phyloP scores from a whole-genome alignment of 768 basidiomycete species.

The Phaeolepiota aurea region DNA sequence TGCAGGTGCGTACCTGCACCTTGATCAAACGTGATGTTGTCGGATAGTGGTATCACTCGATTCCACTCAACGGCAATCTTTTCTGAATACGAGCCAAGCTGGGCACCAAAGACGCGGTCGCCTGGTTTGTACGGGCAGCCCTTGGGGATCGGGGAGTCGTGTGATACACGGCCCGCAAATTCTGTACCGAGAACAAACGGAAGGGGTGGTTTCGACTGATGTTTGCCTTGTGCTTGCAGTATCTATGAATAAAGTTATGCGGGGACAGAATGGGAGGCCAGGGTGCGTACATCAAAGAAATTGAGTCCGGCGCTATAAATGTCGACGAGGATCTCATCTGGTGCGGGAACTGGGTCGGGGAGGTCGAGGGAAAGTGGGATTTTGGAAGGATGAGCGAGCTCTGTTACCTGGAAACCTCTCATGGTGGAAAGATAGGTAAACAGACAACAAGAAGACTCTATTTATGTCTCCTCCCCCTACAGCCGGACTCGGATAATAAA shows the following conservation, averaged over 20 bases:
- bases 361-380: conserved; percentile 44
- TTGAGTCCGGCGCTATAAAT: conserved; percentile 71
- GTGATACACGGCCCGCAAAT: conserved; percentile 73
- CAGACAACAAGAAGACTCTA: no score
- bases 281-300: conserved; percentile 52
- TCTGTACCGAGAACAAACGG: conserved; percentile 85
- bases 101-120: conserved; percentile 81
- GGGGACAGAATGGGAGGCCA: not conserved
- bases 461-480: no score
- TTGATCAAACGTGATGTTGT: conserved; percentile 72
- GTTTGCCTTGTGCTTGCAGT: conserved; percentile 83
- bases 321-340: conserved; percentile 62
- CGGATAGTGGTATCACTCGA: conserved; percentile 58
- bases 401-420: conserved; percentile 71
- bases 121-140: conserved; percentile 76
- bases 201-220: conserved; percentile 75
- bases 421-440: no score
- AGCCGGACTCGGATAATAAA: not conserved
- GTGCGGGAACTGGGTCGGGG: conserved; percentile 45
- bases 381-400: conserved; percentile 62
- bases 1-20: conserved; percentile 54
- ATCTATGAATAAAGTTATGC: conserved; percentile 36
- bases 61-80: conserved; percentile 48
- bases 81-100: conserved; percentile 79
- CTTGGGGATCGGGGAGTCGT: conserved; percentile 64